A percentile compares a stretch with the other conserved stretches of the same genome.
Evolutionary conservation across 2,329 filamentous ascomycete genomes (phyloP).

Genomic region (Emergomyces pasteurianus): DNA sequence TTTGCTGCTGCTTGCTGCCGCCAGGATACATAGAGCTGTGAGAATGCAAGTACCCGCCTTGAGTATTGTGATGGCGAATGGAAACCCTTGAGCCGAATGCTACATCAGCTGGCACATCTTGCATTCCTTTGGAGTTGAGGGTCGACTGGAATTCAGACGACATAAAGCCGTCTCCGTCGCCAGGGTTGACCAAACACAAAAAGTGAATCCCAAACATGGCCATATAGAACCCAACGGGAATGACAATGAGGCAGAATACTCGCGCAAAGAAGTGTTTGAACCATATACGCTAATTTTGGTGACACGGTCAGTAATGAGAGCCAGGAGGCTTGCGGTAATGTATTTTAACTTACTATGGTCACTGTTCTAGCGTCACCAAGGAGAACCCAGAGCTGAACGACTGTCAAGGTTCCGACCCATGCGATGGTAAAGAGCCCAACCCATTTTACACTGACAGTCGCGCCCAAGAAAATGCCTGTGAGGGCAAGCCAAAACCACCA

Average conservation of each 20-base stretch:
- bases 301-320: constrained; percentile 10
- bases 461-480: constrained; percentile 76
- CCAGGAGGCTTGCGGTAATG: constrained; percentile 58
- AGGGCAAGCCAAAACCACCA: constrained; percentile 98
- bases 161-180: constrained; percentile 98
- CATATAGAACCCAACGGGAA: constrained; percentile 85
- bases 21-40: constrained; percentile 96
- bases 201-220: constrained; percentile 98
- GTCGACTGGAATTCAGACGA: constrained; percentile 98
- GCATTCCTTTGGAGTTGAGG: constrained; percentile 92
- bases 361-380: constrained; percentile 82
- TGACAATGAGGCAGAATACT: constrained; percentile 78
- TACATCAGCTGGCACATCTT: constrained; percentile 85
- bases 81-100: constrained; percentile 75
- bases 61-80: constrained; percentile 90
- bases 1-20: constrained; percentile 96
- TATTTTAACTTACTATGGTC: constrained; percentile 61
- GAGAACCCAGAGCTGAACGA: constrained; percentile 88
- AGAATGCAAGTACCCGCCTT: constrained; percentile 94
- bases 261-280: constrained; percentile 91
- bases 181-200: constrained; percentile 80
- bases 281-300: constrained; percentile 53
- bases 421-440: constrained; percentile 97
- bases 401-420: constrained; percentile 85
- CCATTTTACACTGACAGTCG: constrained; percentile 96